Conservation (phyloP, 208 protist genomes). For the Endotrypanum monterogeii region DNA sequence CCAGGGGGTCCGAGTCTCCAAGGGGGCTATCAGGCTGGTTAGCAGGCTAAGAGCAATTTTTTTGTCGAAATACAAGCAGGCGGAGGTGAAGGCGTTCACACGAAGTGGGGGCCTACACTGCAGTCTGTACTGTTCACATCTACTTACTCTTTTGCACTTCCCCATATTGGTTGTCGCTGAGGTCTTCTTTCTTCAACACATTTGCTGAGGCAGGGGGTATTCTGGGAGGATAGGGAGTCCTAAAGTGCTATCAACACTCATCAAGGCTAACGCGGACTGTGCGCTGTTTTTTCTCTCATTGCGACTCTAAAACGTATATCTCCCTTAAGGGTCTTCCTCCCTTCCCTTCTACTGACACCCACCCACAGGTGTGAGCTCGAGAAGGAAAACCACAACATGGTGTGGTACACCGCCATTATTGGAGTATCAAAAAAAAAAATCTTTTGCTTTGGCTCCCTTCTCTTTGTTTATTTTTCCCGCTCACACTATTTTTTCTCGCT, state of each 20-base stretch:
- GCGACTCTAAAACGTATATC: neutral
- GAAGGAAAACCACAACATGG: neutral
- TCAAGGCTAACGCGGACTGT: neutral
- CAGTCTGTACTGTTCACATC: neutral
- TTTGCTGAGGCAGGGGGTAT: neutral
- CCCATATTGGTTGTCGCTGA: neutral
- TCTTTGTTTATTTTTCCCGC: neutral
- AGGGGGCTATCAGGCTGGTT: neutral
- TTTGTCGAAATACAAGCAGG: neutral
- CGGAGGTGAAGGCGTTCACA: neutral
- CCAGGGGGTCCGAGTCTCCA: neutral
- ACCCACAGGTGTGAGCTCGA: neutral
- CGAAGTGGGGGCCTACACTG: neutral
- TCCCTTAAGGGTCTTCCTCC: neutral
- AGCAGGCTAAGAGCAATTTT: neutral
- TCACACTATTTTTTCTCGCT: neutral
- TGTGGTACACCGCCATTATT: neutral
- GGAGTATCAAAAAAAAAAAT: neutral
- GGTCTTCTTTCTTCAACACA: neutral
- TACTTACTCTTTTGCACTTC: neutral
- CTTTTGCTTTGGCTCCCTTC: constrained; percentile 1
- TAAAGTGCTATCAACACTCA: neutral
- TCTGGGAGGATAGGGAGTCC: neutral
- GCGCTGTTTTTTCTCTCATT: neutral
- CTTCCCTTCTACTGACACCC: no score